phyloP scores from a whole-genome alignment of 805 yeast species.

The Phaffomyces opuntiae region DNA sequence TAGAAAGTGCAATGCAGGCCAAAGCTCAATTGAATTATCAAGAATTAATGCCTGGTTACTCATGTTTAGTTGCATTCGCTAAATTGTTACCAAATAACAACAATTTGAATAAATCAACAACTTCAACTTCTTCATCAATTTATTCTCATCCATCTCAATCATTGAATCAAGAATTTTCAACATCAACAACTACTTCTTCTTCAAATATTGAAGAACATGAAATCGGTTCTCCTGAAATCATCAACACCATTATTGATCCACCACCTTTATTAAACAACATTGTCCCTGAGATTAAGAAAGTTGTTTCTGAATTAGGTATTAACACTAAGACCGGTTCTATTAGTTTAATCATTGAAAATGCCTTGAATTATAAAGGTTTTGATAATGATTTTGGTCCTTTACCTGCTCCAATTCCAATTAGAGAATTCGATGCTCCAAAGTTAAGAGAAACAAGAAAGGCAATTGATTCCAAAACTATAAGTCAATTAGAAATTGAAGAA shows the following conservation, averaged over 20 bases:
- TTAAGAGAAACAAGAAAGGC: constrained; percentile 79
- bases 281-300: constrained; percentile 22
- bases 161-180: constrained; percentile 8
- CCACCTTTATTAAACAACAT: constrained; percentile 21
- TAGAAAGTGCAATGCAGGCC: constrained; percentile 75
- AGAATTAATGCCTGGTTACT: constrained; percentile 73
- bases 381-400: constrained; percentile 61
- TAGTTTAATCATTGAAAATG: constrained; percentile 37
- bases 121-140: constrained; percentile 5
- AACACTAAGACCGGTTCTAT: constrained; percentile 26
- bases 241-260: constrained; percentile 11
- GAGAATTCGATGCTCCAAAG: constrained; percentile 83
- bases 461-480: constrained; percentile 46
- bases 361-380: constrained; percentile 38
- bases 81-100: constrained; percentile 41
- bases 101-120: neutral
- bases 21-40: constrained; percentile 73
- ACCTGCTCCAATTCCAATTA: constrained; percentile 61
- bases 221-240: constrained; percentile 4
- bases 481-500: constrained; percentile 67
- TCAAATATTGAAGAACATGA: constrained; percentile 4
- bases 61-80: constrained; percentile 79
- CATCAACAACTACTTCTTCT: constrained; percentile 8
- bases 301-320: constrained; percentile 29
- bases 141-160: constrained; percentile 9